Percentiles rank a stretch among this genome's conserved stretches.
phyloP scores from a whole-genome alignment of 257 asterid species.

The Gentiana straminea region DNA sequence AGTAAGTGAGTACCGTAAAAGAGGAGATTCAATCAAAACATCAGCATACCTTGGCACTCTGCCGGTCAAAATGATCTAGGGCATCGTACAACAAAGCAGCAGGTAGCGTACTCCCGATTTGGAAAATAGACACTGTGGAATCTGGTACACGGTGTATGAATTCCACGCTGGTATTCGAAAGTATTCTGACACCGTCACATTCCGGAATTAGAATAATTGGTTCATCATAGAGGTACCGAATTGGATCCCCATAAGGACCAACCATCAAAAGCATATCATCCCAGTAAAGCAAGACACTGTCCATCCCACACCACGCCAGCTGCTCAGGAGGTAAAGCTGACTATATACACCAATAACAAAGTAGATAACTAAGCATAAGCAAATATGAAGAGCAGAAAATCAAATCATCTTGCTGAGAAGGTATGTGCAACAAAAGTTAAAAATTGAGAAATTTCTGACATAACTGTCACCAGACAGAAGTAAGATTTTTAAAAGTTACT shows the following conservation, averaged over 20 bases:
- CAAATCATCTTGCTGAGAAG: too few relatives aligned
- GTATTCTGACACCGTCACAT: constrained; percentile 88
- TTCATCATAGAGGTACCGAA: constrained; percentile 84
- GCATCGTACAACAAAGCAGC: constrained; percentile 94
- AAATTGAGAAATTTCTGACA: too few relatives aligned
- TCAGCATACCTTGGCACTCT: constrained; percentile 81
- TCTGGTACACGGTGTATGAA: constrained; percentile 94
- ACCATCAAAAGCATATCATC: constrained; percentile 96
- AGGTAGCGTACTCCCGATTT: constrained; percentile 91
- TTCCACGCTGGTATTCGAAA: constrained; percentile 73
- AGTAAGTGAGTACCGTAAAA: background rate
- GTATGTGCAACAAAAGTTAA: too few relatives aligned
- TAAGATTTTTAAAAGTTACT: too few relatives aligned
- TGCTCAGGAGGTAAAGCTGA: constrained; percentile 92
- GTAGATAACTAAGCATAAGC: constrained; percentile 4
- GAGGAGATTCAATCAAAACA: background rate
- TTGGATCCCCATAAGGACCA: constrained; percentile 87
- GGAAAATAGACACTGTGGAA: constrained; percentile 86
- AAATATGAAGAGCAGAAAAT: constrained; percentile 1
- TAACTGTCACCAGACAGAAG: too few relatives aligned
- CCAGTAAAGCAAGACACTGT: constrained; percentile 84
- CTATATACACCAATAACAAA: constrained; percentile 28
- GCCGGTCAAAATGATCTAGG: constrained; percentile 87
- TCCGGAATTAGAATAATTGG: constrained; percentile 81
- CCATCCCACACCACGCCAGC: constrained; percentile 97